phyloP scores from a whole-genome alignment of 805 yeast species.

The Ogataea henricii region DNA sequence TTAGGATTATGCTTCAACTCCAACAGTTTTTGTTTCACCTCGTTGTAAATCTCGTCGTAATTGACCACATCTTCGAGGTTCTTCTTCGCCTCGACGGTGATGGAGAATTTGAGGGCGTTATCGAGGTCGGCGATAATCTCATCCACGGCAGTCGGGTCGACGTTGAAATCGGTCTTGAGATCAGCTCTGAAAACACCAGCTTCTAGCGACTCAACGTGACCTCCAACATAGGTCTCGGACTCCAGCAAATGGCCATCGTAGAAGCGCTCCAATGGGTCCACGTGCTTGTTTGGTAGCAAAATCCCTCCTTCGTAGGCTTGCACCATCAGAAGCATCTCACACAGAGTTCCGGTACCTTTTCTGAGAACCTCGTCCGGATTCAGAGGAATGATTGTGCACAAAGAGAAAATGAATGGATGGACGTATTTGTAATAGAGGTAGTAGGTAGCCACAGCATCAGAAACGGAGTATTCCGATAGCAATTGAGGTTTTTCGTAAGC shows the following conservation, averaged over 20 bases:
- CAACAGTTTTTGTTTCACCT: slow-evolving; percentile 55
- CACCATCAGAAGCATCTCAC: slow-evolving; percentile 97
- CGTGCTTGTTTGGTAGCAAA: slow-evolving; percentile 87
- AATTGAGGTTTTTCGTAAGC: slow-evolving; percentile 93
- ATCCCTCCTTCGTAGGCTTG: slow-evolving; percentile 84
- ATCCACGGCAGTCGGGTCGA: slow-evolving; percentile 82
- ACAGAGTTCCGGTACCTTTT: slow-evolving; percentile 97
- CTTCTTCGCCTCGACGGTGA: slow-evolving; percentile 77
- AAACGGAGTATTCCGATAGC: slow-evolving; percentile 94
- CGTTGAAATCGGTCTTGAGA: slow-evolving; percentile 67
- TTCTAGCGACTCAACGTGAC: slow-evolving; percentile 96
- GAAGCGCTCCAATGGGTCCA: slow-evolving; percentile 91
- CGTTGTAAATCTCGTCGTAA: slow-evolving; percentile 68
- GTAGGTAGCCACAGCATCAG: slow-evolving; percentile 99
- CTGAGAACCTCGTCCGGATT: slow-evolving; percentile 95
- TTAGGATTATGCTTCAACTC: slow-evolving; percentile 62
- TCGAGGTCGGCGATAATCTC: slow-evolving; percentile 74
- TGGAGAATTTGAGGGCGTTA: slow-evolving; percentile 75
- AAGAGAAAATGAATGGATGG: slow-evolving; percentile 93
- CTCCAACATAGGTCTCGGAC: slow-evolving; percentile 97
- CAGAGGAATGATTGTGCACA: slow-evolving; percentile 92
- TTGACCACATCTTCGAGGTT: slow-evolving; percentile 77
- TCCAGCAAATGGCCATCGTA: slow-evolving; percentile 93
- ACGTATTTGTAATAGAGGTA: slow-evolving; percentile 95
- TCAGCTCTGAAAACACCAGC: slow-evolving; percentile 98